A percentile compares a stretch with the other conserved stretches of the same genome.
These are phyloP conservation scores for Trifolium dubium DNA, from an alignment of 306 rosid genomes.

Conservation along the genomic window DNA sequence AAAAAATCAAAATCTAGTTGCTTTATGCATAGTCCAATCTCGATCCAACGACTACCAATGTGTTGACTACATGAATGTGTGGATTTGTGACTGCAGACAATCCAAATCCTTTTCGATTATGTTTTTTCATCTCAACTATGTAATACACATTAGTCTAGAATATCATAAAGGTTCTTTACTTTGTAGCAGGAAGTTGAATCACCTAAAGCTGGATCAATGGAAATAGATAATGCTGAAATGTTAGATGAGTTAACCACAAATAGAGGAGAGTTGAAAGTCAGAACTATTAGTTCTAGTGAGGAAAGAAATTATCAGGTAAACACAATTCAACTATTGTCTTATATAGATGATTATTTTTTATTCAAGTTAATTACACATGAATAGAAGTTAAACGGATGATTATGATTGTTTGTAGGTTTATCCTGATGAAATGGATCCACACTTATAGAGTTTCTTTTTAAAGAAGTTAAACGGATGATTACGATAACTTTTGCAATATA, in stretches of 20 bases:
- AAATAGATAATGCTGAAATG: constrained; percentile 70
- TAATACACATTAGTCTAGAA: not conserved
- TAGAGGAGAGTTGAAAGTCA: constrained; percentile 85
- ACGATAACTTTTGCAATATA: constrained; percentile 3
- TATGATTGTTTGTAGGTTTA: constrained; percentile 45
- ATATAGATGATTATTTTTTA: not conserved
- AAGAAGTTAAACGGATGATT: too few species aligned
- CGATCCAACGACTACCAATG: not conserved
- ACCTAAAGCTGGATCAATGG: constrained; percentile 40
- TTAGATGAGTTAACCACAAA: constrained; percentile 74
- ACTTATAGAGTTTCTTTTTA: too few species aligned
- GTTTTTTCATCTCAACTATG: not conserved
- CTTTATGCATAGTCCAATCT: not conserved
- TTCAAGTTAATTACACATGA: too few species aligned
- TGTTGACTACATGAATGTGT: not conserved
- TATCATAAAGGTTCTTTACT: not conserved
- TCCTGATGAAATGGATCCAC: constrained; percentile 45
- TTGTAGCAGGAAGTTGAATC: constrained; percentile 56
- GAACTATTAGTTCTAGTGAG: constrained; percentile 63
- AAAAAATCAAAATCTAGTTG: not conserved
- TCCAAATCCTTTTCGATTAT: not conserved
- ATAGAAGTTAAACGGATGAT: too few species aligned
- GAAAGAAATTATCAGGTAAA: constrained; percentile 64
- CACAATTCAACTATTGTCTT: not conserved
- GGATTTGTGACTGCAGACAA: not conserved